phyloP scores from a whole-genome alignment of 116 monocot species.

The Papilionanthe hybrid region DNA sequence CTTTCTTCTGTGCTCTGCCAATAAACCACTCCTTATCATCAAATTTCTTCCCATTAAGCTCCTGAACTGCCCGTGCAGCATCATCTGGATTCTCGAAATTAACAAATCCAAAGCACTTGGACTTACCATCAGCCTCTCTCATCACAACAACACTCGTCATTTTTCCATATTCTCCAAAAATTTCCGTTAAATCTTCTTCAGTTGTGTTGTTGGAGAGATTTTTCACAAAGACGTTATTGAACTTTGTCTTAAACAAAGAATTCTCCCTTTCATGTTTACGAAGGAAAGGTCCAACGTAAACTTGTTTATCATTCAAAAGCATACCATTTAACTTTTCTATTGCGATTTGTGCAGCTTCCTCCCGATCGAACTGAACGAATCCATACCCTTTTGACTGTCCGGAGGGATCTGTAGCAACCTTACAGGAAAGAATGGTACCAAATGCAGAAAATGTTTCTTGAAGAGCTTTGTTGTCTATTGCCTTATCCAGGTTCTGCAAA shows the following conservation, averaged over 20 bases:
- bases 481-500: conserved; percentile 57
- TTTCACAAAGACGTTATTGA: conserved; percentile 68
- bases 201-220: conserved; percentile 52
- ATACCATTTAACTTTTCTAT: conserved; percentile 53
- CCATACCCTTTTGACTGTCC: conserved; percentile 64
- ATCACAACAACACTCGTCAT: conserved; percentile 72
- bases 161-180: conserved; percentile 59
- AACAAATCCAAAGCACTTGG: conserved; percentile 68
- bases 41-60: conserved; percentile 55
- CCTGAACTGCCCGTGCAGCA: conserved; percentile 62
- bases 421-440: conserved; percentile 59
- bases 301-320: conserved; percentile 56
- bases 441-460: conserved; percentile 53
- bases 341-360: conserved; percentile 45
- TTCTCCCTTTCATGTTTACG: conserved; percentile 57
- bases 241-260: conserved; percentile 29
- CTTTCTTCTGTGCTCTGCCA: conserved; percentile 75
- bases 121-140: conserved; percentile 53
- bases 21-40: conserved; percentile 72
- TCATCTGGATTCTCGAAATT: conserved; percentile 64
- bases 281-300: conserved; percentile 57
- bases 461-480: conserved; percentile 60
- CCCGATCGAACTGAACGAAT: conserved; percentile 55
- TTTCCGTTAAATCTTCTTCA: conserved; percentile 43
- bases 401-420: conserved; percentile 45